Percentiles rank a stretch among this genome's conserved stretches.
phyloP scores from a whole-genome alignment of 208 protist species.

The Crithidia mellificae region DNA sequence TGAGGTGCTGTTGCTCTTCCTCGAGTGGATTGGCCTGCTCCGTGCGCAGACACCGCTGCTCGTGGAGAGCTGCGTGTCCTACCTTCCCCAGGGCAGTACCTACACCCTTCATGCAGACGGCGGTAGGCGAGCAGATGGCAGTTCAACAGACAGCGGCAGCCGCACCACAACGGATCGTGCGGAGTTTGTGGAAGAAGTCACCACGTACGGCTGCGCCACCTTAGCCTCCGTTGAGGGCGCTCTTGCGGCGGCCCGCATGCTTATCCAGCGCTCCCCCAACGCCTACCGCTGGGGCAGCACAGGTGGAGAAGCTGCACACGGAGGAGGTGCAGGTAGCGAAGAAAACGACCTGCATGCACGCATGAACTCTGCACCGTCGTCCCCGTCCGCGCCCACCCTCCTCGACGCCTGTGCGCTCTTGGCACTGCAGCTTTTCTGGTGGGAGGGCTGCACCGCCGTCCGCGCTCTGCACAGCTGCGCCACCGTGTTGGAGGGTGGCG shows the following conservation, averaged over 20 bases:
- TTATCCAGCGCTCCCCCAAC: conserved; percentile 34
- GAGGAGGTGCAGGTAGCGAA: background rate
- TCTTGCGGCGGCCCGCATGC: conserved; percentile 36
- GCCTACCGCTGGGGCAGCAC: too few relatives aligned
- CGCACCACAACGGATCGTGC: conserved; percentile 24
- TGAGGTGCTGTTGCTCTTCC: conserved; percentile 38
- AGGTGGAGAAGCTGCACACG: too few relatives aligned
- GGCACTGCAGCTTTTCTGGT: conserved; percentile 65
- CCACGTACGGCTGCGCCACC: conserved; percentile 18
- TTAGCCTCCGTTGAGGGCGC: conserved; percentile 43
- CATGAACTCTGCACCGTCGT: background rate
- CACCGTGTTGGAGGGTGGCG: conserved; percentile 17
- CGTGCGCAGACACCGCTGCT: conserved; percentile 59
- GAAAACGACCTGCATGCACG: background rate
- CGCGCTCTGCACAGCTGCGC: conserved; percentile 26
- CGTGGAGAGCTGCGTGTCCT: conserved; percentile 54
- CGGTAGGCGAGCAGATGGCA: background rate
- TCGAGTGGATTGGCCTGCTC: conserved; percentile 59
- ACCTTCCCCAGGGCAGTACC: conserved; percentile 23
- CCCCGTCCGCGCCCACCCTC: background rate
- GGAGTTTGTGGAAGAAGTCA: conserved; percentile 47
- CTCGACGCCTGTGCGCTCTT: conserved; percentile 34
- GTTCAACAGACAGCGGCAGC: background rate
- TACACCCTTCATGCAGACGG: conserved; percentile 16
- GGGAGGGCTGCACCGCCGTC: conserved; percentile 50